A percentile compares a stretch with the other conserved stretches of the same genome.
These are phyloP conservation scores for Salicornia ramosissima DNA, from an alignment of 148 eudicot species.

Conservation along the genomic window DNA sequence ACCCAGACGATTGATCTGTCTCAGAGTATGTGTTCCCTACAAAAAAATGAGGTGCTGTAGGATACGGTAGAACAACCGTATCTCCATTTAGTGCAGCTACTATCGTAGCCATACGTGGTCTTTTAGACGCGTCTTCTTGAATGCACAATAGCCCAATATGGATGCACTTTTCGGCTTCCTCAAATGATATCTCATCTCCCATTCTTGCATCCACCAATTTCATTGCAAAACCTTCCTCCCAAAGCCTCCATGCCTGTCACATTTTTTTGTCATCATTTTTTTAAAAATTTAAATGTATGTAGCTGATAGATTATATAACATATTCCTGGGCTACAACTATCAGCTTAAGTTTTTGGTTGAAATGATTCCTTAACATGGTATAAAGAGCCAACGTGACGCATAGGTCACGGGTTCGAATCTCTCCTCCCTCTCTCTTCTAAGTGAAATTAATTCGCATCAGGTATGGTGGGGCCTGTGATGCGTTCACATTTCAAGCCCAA, in stretches of 20 bases:
- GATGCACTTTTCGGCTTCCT: constrained; percentile 26
- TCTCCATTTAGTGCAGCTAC: constrained; percentile 25
- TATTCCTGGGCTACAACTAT: no score
- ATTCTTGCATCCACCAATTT: constrained; percentile 22
- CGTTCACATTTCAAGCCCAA: no score
- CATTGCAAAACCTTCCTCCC: constrained; percentile 22
- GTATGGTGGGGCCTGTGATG: no score
- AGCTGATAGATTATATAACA: no score
- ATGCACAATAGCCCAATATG: constrained; percentile 32
- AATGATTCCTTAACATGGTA: no score
- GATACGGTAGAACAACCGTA: constrained; percentile 21
- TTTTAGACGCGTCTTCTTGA: constrained; percentile 30
- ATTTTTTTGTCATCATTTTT: neutral
- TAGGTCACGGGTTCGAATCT: no score
- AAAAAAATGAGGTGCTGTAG: constrained; percentile 29
- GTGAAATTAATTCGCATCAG: no score
- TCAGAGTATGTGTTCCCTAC: constrained; percentile 12
- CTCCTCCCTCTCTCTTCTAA: no score
- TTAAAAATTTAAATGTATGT: neutral
- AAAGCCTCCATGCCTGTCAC: constrained; percentile 33
- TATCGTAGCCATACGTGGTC: constrained; percentile 31
- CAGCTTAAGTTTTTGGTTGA: no score
- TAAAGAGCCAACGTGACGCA: no score
- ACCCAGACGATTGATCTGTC: neutral
- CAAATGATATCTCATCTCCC: constrained; percentile 6